Percentiles rank a stretch among this genome's conserved stretches.
phyloP scores from a whole-genome alignment of 139 green algal genomes.

The Chara braunii region DNA sequence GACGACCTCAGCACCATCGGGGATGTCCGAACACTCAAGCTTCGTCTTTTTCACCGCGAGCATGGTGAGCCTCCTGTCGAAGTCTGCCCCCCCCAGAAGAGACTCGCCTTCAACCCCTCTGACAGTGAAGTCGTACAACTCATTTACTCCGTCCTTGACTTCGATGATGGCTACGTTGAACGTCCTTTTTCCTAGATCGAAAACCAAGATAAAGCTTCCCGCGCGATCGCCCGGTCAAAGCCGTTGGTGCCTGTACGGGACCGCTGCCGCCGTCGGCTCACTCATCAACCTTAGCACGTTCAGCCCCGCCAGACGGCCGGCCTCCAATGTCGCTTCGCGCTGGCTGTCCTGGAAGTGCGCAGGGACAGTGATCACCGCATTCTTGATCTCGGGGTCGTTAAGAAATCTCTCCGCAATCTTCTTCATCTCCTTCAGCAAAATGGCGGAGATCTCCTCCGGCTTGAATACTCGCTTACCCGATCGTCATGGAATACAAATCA shows the following conservation, averaged over 20 bases:
- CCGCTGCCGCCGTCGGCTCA: conserved; percentile 29
- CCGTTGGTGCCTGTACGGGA: conserved; percentile 50
- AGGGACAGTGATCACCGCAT: conserved; percentile 76
- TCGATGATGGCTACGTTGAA: no score
- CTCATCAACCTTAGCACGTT: conserved; percentile 39
- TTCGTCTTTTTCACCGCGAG: no score
- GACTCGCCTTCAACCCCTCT: conserved; percentile 33
- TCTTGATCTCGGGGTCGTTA: conserved; percentile 63
- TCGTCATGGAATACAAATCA: no score
- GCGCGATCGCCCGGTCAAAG: neutral
- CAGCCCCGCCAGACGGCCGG: conserved; percentile 38
- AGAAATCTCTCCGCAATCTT: conserved; percentile 74
- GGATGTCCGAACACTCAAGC: no score
- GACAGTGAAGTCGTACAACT: conserved; percentile 31
- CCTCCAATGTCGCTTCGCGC: conserved; percentile 75
- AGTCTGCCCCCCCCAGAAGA: conserved; percentile 44
- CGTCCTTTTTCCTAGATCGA: no score
- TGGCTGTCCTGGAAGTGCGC: conserved; percentile 94
- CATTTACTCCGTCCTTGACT: no score
- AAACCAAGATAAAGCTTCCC: no score
- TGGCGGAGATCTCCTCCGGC: conserved; percentile 92
- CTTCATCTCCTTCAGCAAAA: conserved; percentile 92
- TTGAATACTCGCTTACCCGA: no score
- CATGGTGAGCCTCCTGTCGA: no score
- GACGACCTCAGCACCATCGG: no score